Percentiles rank a stretch among this genome's conserved stretches.
Evolutionary conservation across 805 yeast genomes (phyloP).

Genomic region (Metschnikowia lachancei): DNA sequence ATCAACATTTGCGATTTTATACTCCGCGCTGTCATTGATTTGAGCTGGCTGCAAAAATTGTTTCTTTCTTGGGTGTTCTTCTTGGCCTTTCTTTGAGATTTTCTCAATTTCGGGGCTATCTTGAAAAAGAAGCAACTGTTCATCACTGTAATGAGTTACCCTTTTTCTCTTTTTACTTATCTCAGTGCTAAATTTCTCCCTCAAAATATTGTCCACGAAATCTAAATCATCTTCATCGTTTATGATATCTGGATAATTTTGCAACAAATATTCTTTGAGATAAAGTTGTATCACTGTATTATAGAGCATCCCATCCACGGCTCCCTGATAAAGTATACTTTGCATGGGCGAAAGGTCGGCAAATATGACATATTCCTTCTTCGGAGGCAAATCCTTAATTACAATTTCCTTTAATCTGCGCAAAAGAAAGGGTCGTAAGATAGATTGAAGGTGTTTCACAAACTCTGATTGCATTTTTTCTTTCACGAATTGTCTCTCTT

Average conservation of each 20-base stretch:
- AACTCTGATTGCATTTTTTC: conserved; percentile 51
- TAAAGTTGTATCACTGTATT: conserved; percentile 45
- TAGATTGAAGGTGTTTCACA: conserved; percentile 77
- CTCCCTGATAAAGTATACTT: conserved; percentile 55
- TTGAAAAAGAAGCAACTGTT: not conserved
- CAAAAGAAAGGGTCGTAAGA: conserved; percentile 81
- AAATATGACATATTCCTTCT: conserved; percentile 83
- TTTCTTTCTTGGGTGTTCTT: no score
- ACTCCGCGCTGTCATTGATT: not conserved
- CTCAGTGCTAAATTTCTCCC: conserved; percentile 29
- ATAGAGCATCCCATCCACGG: conserved; percentile 46
- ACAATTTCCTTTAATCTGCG: conserved; percentile 80
- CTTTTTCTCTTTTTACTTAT: conserved; percentile 4
- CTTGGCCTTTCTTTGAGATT: not conserved
- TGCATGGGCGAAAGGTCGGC: conserved; percentile 66
- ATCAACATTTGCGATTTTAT: not conserved
- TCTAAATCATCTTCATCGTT: conserved; percentile 18
- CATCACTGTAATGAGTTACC: not conserved
- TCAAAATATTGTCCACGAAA: conserved; percentile 42
- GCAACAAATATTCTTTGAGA: conserved; percentile 50
- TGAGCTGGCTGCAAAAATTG: not conserved
- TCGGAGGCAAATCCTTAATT: conserved; percentile 68
- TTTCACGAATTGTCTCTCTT: conserved; percentile 52
- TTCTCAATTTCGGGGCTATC: not conserved
- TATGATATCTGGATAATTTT: conserved; percentile 32